Percentiles rank a stretch among this genome's conserved stretches.
Evolutionary conservation across 1,284 basidiomycete species (phyloP).

Genomic region (Naganishia liquefaciens): DNA sequence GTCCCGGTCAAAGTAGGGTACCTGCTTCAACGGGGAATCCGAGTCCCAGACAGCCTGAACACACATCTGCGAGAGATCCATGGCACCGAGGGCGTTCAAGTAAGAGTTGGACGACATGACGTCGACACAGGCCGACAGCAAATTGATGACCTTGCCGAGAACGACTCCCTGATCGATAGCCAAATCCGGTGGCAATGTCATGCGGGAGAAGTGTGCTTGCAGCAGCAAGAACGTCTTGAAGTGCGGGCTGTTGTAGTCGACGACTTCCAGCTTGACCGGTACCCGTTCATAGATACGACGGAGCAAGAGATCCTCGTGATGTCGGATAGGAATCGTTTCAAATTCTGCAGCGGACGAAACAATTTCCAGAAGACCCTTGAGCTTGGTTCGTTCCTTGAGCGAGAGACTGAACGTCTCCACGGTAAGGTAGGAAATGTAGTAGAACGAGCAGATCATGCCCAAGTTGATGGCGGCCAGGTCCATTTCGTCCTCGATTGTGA

Average conservation of each 20-base stretch:
- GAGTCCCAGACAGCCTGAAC: conserved; percentile 98
- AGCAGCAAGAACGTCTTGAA: conserved; percentile 98
- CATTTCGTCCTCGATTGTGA: conserved; percentile 90
- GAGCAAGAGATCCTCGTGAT: conserved; percentile 79
- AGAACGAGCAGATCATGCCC: conserved; percentile 86
- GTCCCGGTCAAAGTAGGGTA: conserved; percentile 90
- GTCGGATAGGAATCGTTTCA: conserved; percentile 88
- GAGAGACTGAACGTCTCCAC: conserved; percentile 96
- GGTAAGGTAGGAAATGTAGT: conserved; percentile 76
- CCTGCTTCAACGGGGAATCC: conserved; percentile 89
- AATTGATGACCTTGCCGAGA: conserved; percentile 83
- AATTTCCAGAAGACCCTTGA: conserved; percentile 94
- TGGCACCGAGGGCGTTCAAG: conserved; percentile 90
- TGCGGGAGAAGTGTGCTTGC: conserved; percentile 93
- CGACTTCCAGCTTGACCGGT: conserved; percentile 85
- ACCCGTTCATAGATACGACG: conserved; percentile 94
- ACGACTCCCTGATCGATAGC: conserved; percentile 85
- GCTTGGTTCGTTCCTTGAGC: conserved; percentile 93
- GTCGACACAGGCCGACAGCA: conserved; percentile 91
- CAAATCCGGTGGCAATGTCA: conserved; percentile 88
- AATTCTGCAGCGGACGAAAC: conserved; percentile 96
- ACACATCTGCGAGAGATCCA: conserved; percentile 99
- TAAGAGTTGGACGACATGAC: conserved; percentile 97
- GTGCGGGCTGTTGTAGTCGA: conserved; percentile 88
- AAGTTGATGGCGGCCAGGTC: conserved; percentile 86